phyloP scores from a whole-genome alignment of 1,284 basidiomycete genomes.

The Sporisorium exsertum region DNA sequence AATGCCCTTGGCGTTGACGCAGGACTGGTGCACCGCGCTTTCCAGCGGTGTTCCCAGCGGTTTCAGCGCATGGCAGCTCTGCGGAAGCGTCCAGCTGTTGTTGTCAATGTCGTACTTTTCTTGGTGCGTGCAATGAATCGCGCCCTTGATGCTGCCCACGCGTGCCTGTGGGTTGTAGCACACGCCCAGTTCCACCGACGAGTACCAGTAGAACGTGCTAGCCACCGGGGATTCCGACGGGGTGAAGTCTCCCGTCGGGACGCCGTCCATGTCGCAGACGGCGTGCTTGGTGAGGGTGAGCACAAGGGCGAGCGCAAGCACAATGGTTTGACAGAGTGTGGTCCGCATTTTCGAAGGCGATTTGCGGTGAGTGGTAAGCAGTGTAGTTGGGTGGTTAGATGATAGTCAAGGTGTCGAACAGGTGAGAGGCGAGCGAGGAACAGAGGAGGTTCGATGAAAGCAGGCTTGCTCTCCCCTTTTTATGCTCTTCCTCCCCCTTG shows the following conservation, averaged over 20 bases:
- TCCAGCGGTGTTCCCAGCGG: conserved; percentile 28
- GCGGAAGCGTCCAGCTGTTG: conserved; percentile 42
- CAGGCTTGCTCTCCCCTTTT: background rate
- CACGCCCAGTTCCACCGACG: conserved; percentile 44
- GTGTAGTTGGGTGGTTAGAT: too few species aligned
- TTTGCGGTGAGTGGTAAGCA: background rate
- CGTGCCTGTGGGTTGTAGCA: conserved; percentile 39
- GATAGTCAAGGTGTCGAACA: background rate
- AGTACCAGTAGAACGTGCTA: conserved; percentile 42
- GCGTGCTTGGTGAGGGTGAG: background rate
- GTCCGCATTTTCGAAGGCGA: too few species aligned
- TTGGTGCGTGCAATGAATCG: conserved; percentile 36
- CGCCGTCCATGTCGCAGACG: background rate
- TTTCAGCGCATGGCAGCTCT: conserved; percentile 38
- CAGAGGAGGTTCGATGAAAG: background rate
- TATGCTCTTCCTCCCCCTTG: background rate
- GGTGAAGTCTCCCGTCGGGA: conserved; percentile 8
- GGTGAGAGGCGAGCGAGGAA: background rate
- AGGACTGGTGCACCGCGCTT: conserved; percentile 25
- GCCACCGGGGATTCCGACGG: conserved; percentile 4
- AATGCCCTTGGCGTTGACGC: conserved; percentile 27
- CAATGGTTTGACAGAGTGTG: background rate
- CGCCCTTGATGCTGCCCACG: conserved; percentile 28
- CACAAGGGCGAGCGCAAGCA: background rate
- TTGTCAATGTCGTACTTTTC: conserved; percentile 39